These are phyloP conservation scores for Maudiozyma serrabonitensis DNA, from an alignment of 805 yeast genomes.

Conservation along the genomic window DNA sequence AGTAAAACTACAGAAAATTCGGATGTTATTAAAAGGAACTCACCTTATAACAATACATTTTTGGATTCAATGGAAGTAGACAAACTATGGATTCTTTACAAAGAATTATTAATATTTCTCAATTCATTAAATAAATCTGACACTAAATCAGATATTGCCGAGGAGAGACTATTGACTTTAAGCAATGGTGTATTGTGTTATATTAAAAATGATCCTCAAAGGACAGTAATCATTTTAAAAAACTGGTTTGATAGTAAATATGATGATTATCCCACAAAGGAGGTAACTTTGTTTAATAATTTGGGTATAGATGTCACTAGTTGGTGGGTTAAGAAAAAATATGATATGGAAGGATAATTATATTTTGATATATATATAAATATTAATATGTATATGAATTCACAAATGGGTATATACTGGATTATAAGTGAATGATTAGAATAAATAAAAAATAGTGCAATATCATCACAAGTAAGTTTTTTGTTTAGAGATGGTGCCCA, in stretches of 20 bases:
- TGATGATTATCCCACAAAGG: constrained; percentile 1
- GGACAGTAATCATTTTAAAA: constrained; percentile 15
- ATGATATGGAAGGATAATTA: not conserved
- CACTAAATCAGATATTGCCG: constrained; percentile 9
- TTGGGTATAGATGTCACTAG: constrained; percentile 17
- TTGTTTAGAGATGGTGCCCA: not conserved
- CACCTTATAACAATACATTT: constrained; percentile 11
- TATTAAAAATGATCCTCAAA: constrained; percentile 12
- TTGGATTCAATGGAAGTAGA: constrained; percentile 14
- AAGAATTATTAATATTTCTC: constrained; percentile 15
- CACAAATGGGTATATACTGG: too few relatives aligned
- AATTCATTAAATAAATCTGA: constrained; percentile 12
- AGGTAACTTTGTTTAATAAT: constrained; percentile 10
- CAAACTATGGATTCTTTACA: constrained; percentile 20
- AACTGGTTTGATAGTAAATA: constrained; percentile 23
- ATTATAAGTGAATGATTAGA: not conserved
- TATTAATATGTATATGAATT: not conserved
- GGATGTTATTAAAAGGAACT: too few relatives aligned
- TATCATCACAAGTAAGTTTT: not conserved
- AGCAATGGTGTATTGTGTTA: constrained; percentile 28
- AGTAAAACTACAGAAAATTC: not conserved
- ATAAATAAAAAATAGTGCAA: not conserved
- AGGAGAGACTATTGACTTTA: constrained; percentile 23
- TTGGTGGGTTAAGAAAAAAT: constrained; percentile 16
- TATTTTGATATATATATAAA: not conserved